A percentile compares a stretch with the other conserved stretches of the same genome.
These are phyloP conservation scores for Sphenostylis stenocarpa DNA, from an alignment of 306 rosid species.

Conservation along the genomic window DNA sequence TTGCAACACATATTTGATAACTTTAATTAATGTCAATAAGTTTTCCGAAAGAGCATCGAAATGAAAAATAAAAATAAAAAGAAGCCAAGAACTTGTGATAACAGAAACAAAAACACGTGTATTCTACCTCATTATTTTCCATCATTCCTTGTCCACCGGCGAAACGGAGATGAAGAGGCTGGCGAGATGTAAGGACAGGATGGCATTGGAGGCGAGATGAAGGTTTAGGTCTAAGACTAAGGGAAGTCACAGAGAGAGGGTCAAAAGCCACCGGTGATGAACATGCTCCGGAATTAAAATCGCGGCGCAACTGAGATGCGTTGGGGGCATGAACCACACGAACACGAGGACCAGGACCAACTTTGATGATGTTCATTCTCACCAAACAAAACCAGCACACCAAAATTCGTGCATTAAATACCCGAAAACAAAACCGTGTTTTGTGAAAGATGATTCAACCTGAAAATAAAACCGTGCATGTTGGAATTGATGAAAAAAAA, in stretches of 20 bases:
- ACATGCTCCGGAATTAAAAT: conserved; percentile 25
- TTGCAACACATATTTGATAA: background rate
- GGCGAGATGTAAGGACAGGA: conserved; percentile 38
- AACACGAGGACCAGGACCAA: conserved; percentile 37
- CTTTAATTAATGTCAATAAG: background rate
- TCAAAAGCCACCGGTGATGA: conserved; percentile 3
- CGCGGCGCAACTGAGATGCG: background rate
- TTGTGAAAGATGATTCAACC: too few relatives aligned
- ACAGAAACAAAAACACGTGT: background rate
- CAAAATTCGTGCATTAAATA: conserved; percentile 26
- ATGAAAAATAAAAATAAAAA: background rate
- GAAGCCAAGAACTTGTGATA: background rate
- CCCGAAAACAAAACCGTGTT: conserved; percentile 17
- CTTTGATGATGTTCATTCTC: conserved; percentile 47
- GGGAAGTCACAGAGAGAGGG: conserved; percentile 25
- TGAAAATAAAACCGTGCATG: too few relatives aligned
- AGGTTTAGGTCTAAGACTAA: background rate
- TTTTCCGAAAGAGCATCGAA: background rate
- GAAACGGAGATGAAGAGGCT: conserved; percentile 46
- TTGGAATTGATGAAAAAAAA: too few relatives aligned
- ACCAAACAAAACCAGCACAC: conserved; percentile 1
- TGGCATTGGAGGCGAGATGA: conserved; percentile 32
- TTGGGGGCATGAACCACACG: conserved; percentile 25
- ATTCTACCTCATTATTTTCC: conserved; percentile 51
- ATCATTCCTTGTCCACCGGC: conserved; percentile 58